Conservation (phyloP, 2,329 filamentous ascomycete genomes). For the Arthrobotrys megalospora region DNA sequence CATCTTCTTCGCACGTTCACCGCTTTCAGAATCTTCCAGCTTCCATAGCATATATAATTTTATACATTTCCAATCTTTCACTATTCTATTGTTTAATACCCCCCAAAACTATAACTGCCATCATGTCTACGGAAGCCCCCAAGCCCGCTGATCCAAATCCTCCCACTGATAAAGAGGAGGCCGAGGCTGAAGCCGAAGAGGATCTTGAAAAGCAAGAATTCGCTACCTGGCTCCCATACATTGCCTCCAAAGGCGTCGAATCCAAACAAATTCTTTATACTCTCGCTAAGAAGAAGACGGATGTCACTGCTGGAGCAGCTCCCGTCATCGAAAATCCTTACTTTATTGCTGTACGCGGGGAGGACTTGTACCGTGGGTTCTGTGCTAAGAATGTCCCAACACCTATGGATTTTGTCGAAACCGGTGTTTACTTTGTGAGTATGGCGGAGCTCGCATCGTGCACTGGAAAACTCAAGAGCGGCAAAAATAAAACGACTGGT, state of each 20-base stretch:
- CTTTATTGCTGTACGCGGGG: neutral
- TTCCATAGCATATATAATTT: neutral
- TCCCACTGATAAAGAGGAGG: neutral
- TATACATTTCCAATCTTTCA: neutral
- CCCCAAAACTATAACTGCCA: neutral
- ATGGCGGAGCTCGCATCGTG: conserved; percentile 1
- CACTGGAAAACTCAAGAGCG: neutral
- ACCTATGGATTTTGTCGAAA: neutral
- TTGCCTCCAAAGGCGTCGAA: neutral
- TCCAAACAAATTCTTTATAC: conserved; percentile 15
- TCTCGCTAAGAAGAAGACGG: conserved; percentile 1
- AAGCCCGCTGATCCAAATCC: neutral
- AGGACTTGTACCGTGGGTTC: neutral
- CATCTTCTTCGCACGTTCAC: neutral
- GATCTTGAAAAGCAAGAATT: neutral
- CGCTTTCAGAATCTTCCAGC: neutral
- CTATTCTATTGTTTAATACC: neutral
- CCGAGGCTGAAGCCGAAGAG: neutral
- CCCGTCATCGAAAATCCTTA: neutral
- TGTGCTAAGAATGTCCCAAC: neutral
- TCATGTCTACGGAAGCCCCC: neutral
- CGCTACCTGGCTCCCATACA: conserved; percentile 16
- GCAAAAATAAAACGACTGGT: neutral
- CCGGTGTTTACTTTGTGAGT: neutral
- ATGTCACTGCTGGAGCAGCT: neutral